A percentile compares a stretch with the other conserved stretches of the same genome.
These are phyloP conservation scores for Botrytis aclada DNA, from an alignment of 2,329 filamentous ascomycete genomes.

Conservation along the genomic window DNA sequence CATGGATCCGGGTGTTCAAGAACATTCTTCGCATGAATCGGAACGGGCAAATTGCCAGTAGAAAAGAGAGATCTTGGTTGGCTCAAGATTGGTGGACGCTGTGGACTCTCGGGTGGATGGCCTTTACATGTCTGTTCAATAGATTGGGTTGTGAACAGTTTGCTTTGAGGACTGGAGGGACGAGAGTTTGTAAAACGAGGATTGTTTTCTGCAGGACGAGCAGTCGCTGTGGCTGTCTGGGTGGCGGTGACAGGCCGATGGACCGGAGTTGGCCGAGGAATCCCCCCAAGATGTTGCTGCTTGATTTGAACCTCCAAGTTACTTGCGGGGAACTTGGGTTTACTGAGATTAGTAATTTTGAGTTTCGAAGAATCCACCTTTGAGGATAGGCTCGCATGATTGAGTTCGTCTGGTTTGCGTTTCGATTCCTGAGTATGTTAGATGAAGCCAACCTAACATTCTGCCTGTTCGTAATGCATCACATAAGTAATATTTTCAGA, in stretches of 20 bases:
- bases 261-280: background rate
- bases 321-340: background rate
- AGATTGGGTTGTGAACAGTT: background rate
- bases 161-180: background rate
- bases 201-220: background rate
- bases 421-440: conserved; percentile 24
- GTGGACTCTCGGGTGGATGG: background rate
- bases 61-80: conserved; percentile 4
- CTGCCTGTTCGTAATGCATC: background rate
- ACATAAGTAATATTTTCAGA: background rate
- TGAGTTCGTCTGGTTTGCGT: conserved; percentile 42
- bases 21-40: conserved; percentile 2
- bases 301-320: background rate
- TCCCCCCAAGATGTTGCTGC: background rate
- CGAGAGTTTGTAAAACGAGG: background rate
- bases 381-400: conserved; percentile 38
- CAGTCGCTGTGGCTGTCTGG: background rate
- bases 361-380: conserved; percentile 14
- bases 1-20: background rate
- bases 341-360: background rate
- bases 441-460: background rate
- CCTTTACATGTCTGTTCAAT: background rate
- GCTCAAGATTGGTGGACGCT: background rate
- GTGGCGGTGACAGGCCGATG: background rate
- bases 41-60: background rate